phyloP scores from a whole-genome alignment of 2,329 filamentous ascomycete genomes.

The Diaporthe destruens region DNA sequence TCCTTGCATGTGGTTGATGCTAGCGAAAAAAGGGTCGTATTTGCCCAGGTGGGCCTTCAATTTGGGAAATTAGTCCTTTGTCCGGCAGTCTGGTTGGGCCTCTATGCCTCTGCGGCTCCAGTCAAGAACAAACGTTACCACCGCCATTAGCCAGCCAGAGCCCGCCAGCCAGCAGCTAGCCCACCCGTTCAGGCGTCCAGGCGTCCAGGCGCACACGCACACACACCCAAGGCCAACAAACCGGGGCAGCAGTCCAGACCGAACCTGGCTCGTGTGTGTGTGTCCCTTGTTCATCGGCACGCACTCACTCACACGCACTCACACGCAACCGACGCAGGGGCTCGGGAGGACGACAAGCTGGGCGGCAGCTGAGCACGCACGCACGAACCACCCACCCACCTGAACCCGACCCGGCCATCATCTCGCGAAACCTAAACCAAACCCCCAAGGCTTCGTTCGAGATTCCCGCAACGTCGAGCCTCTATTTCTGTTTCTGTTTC shows the following conservation, averaged over 20 bases:
- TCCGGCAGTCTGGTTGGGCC: slow-evolving; percentile 10
- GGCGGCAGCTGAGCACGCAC: slow-evolving; percentile 27
- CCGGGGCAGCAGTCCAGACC: slow-evolving; percentile 19
- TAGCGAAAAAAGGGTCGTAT: slow-evolving; percentile 25
- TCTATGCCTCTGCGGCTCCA: slow-evolving; percentile 26
- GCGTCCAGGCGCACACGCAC: not conserved
- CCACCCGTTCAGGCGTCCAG: too few species aligned
- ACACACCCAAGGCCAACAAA: not conserved
- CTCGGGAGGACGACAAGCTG: slow-evolving; percentile 29
- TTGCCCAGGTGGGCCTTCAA: slow-evolving; percentile 32
- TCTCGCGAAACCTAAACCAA: slow-evolving; percentile 35
- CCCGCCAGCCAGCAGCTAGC: not conserved
- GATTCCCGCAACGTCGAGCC: slow-evolving; percentile 24
- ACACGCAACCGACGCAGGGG: slow-evolving; percentile 31
- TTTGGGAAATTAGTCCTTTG: slow-evolving; percentile 32
- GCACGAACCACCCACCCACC: slow-evolving; percentile 18
- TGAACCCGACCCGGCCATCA: slow-evolving; percentile 26
- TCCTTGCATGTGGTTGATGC: slow-evolving; percentile 14
- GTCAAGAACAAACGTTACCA: not conserved
- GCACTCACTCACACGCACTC: slow-evolving; percentile 12
- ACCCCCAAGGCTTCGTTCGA: slow-evolving; percentile 33
- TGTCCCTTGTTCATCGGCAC: slow-evolving; percentile 23
- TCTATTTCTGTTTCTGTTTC: not conserved
- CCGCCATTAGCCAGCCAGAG: not conserved
- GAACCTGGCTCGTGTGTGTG: slow-evolving; percentile 13